phyloP scores from a whole-genome alignment of 768 basidiomycete species.

The Pisolithus sp. region DNA sequence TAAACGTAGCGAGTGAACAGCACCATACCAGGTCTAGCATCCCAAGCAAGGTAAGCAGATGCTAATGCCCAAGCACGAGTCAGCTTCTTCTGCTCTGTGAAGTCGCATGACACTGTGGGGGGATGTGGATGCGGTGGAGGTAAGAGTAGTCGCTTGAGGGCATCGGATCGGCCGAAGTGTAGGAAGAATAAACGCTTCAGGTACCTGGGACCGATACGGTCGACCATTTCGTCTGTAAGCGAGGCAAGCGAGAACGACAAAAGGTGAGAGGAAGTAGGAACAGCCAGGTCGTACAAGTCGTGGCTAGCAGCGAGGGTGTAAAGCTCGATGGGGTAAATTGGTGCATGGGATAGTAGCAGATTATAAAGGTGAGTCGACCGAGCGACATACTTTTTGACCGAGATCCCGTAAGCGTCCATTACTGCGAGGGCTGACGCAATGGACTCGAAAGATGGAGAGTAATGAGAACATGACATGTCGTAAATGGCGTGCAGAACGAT shows the following conservation, averaged over 20 bases:
- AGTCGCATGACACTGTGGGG: slow-evolving; percentile 64
- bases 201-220: slow-evolving; percentile 67
- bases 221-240: slow-evolving; percentile 65
- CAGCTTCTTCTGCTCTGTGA: slow-evolving; percentile 70
- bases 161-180: slow-evolving; percentile 77
- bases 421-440: slow-evolving; percentile 51
- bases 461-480: slow-evolving; percentile 67
- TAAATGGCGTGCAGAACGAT: slow-evolving; percentile 69
- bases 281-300: slow-evolving; percentile 68
- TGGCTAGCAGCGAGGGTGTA: slow-evolving; percentile 65
- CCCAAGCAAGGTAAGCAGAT: slow-evolving; percentile 79
- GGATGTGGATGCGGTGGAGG: slow-evolving; percentile 71
- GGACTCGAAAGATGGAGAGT: slow-evolving; percentile 59
- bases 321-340: slow-evolving; percentile 60
- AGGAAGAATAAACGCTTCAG: slow-evolving; percentile 78
- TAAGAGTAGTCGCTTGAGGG: slow-evolving; percentile 70
- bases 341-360: slow-evolving; percentile 61
- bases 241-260: slow-evolving; percentile 63
- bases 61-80: slow-evolving; percentile 80
- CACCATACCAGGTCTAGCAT: slow-evolving; percentile 65
- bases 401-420: slow-evolving; percentile 55
- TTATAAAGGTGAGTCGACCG: slow-evolving; percentile 52
- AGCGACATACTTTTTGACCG: slow-evolving; percentile 39
- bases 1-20: neutral
- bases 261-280: slow-evolving; percentile 67